Evolutionary conservation across 805 yeast genomes (phyloP), one percentile per base, ranked within the genome.

Genomic region (Candida parachauliodes): DNA sequence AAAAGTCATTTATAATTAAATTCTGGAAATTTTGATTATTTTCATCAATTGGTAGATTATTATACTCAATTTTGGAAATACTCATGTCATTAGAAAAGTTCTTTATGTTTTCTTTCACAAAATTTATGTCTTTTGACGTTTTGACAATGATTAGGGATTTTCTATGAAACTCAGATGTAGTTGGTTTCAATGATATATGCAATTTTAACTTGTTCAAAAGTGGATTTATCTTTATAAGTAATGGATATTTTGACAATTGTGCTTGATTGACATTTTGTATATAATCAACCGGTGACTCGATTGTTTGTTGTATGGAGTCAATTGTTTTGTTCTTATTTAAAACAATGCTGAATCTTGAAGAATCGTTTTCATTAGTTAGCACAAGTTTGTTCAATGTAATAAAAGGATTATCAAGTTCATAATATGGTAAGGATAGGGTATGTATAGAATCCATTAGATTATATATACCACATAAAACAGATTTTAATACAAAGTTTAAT

Each of bases 131-230:
- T 9, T 51, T 53, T 19, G 42, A 44, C 1, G 64, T 45, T 32
- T 67, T 67, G 8, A 62, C 57, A 10, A 68, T 61, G 0, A 62
- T 42, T n/a, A 68, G 44, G 14, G 57, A 46, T 25, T 51, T 52
- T 2, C 23, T 21, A 11, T 34, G 38, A 10, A 37, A 34, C 18
- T 23, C 33, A 0, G 35, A n/a, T 10, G 19, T 27, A 4, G 20
- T 10, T 4, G 50, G 47, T n/a, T 46, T 45, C 2, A 60, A 48
- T 1, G 58, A 44, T 6, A 66, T 47, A 30, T 48, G 57, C 10
- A 66, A 43, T 40, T 65, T 65, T 26, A 65, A 22, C 40, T 47
- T 49, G 40, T 39, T 43, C 33, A 43, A 52, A 10, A 32, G 21
- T 2, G 57, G 36, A 6, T 60, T 57, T 22, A 62, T 47, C 35